phyloP scores from a whole-genome alignment of 768 basidiomycete genomes.

The Termitomyces sp. region DNA sequence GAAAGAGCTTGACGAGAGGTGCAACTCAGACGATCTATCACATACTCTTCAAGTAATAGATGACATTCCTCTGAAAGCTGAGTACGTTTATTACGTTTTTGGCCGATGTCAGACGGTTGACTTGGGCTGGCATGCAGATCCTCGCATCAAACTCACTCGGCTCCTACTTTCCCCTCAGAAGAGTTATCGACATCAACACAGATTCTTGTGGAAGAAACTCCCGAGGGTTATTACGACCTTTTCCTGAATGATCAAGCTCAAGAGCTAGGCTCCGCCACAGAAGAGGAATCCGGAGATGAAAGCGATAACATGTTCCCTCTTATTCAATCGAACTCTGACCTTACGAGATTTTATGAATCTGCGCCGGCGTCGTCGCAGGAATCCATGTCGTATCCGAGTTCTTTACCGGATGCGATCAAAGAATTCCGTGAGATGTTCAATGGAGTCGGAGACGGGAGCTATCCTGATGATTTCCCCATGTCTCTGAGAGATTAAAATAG shows the following conservation, averaged over 20 bases:
- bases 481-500: constrained; percentile 20
- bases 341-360: not conserved
- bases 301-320: not conserved
- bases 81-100: not conserved
- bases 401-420: constrained; percentile 31
- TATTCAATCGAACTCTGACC: not conserved
- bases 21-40: not conserved
- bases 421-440: constrained; percentile 44
- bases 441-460: constrained; percentile 29
- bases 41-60: not conserved
- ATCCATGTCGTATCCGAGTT: constrained; percentile 12
- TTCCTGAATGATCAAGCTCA: not conserved
- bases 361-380: not conserved
- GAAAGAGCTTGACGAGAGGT: constrained; percentile 23
- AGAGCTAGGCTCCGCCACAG: constrained; percentile 25
- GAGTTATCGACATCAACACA: not conserved
- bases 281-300: constrained; percentile 31
- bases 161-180: not conserved
- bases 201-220: constrained; percentile 10
- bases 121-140: not conserved
- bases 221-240: constrained; percentile 8
- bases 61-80: not conserved
- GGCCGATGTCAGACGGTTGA: not conserved
- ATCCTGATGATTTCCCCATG: constrained; percentile 35
- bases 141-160: not conserved